Base-by-base conservation (phyloP, 805 yeast genomes). In the Kodamaea lidongshanica region DNA sequence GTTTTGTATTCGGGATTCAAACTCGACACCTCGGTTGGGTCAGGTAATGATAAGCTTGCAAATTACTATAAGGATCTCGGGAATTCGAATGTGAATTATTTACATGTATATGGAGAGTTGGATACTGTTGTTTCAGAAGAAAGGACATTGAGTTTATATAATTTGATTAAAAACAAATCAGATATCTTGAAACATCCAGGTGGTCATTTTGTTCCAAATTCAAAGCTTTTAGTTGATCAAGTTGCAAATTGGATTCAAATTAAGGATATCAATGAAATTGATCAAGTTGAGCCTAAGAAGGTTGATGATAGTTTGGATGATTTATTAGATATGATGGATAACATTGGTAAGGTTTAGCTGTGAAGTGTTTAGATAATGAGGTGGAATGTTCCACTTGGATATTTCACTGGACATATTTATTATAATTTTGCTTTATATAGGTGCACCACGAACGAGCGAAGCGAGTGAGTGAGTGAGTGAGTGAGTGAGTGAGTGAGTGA, bases 141-240 rank as follows among this genome's bases (percentile, higher is more conserved):
- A 15, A 67, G 95, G 45, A 72, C 88, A 0, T 61, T 73, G 58
- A 65, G 67, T 14, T 61, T 92, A 23, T 74, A 70, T 34, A 50
- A 62, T 12, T 31, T 36, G 14, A 38, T 50, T 28, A 50, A 50
- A 35, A 68, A 71, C 11, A 56, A 69, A 21, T 73, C 79, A 30
- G 70, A 72, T 30, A 60, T 82, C 5, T 64, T 80, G 36, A 79
- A 73, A 40, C 98, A 89, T 48, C 96, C 96, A 7, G 97, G 98
- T 38, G 96, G 97, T 2, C 98, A 89, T 51, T 87, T 82, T 60
- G 95, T 89, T 27, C 98, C 97, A 16, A 86, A 85, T 56, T 79
- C 87, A 28, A 83, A 82, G 54, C 28, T 52, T 10, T 45, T 56
- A 37, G 52, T 63, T 2, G 64, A 58, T 32, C 61, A 61, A 37